phyloP scores from a whole-genome alignment of 2,329 filamentous ascomycete species.

The Pyrenochaeta sp. region DNA sequence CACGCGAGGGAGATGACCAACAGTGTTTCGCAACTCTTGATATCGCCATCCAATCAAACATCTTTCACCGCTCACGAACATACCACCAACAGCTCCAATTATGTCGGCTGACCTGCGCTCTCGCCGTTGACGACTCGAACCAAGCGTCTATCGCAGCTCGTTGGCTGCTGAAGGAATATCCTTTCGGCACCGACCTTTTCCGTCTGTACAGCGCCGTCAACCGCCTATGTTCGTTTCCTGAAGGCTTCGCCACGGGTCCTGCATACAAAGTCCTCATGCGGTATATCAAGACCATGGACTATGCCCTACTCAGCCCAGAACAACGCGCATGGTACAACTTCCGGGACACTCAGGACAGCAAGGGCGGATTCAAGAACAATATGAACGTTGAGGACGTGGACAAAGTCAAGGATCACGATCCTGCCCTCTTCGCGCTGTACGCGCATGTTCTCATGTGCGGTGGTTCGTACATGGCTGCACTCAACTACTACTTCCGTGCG shows the following conservation, averaged over 20 bases:
- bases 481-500: conserved; percentile 82
- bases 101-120: conserved; percentile 83
- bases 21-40: conserved; percentile 84
- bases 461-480: conserved; percentile 80
- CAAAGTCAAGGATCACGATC: conserved; percentile 63
- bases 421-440: conserved; percentile 85
- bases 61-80: conserved; percentile 77
- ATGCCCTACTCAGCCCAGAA: conserved; percentile 64
- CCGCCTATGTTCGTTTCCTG: conserved; percentile 76
- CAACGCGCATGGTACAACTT: conserved; percentile 57
- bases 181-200: conserved; percentile 82
- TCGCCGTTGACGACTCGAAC: conserved; percentile 79
- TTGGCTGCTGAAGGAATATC: conserved; percentile 84
- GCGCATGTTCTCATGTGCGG: conserved; percentile 88
- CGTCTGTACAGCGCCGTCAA: conserved; percentile 83
- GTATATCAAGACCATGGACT: conserved; percentile 90
- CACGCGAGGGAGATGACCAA: conserved; percentile 70
- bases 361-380: conserved; percentile 49
- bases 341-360: conserved; percentile 41
- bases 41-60: conserved; percentile 78
- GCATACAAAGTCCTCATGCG: conserved; percentile 91
- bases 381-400: conserved; percentile 51
- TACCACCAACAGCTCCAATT: conserved; percentile 77
- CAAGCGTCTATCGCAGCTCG: conserved; percentile 78
- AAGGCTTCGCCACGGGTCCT: conserved; percentile 78